Base-by-base conservation (phyloP, 1,139 yeast genomes). In the Geotrichum siamense region DNA sequence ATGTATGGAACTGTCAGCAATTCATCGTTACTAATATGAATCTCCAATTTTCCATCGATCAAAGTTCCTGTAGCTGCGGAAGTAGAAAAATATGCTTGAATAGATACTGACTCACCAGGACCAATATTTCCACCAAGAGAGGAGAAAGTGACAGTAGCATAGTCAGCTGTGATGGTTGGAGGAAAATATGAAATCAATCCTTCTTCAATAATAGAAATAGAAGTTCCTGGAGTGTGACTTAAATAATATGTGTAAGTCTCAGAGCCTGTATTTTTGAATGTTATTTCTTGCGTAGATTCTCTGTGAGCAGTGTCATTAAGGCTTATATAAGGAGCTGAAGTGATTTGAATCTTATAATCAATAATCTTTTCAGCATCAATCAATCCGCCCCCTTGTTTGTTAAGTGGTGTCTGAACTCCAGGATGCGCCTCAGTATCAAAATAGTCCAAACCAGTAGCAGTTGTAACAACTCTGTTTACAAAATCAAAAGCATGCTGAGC, bases 291-390 rank as follows among this genome's bases (percentile, higher is more conserved):
- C 4, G 41, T 39, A 17, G 23, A 27, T 20, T 43, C 43, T 28
- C 54, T 44, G 20, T 48, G 21, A 15, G 12, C 38, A 5, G 57
- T 52, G 26, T 54, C 56, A 35, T 54, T 54, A 22, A 53, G 32
- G 27, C 44, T 43, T 12, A 54, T 38, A 38, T 39, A 44, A 8
- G 53, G 48, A 9, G 33, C 38, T 8, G 53, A 49, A 3, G 46
- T 15, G 5, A 53, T 15, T 3, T 39, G 31, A 2, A 67, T 62
- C 48, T 64, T 58, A 48, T 61, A 62, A 51, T 63, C 61, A 50
- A 64, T 57, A 53, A 64, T 55, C 20, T 62, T 63, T 31, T 61
- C 62, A 16, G 65, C 68, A 47, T 63, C 55, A 42, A 65, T 59
- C 10, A 67, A 59, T 28, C 57, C 57, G 2, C 53, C 52, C 19